These are phyloP conservation scores for Seiridium cupressi DNA, from an alignment of 2,329 filamentous ascomycete genomes.

Conservation along the genomic window DNA sequence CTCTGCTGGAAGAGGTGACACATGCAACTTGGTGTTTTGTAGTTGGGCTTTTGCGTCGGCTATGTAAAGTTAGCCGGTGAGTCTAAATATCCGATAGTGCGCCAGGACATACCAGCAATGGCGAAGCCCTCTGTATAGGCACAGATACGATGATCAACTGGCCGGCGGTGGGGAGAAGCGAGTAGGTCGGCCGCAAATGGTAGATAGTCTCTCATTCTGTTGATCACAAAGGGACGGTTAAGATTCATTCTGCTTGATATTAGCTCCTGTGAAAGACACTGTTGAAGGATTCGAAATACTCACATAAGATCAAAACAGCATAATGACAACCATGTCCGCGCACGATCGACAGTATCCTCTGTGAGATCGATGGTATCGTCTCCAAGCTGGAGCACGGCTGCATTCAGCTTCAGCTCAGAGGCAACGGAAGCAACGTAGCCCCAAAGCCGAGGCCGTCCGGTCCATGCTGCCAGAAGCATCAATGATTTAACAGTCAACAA, in stretches of 20 bases:
- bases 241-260: neutral
- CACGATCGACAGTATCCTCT: neutral
- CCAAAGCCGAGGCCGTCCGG: neutral
- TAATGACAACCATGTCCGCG: neutral
- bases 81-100: neutral
- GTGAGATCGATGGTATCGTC: neutral
- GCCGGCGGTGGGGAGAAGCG: neutral
- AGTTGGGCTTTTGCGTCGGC: conserved; percentile 1
- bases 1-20: neutral
- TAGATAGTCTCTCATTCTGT: conserved; percentile 3
- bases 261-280: neutral
- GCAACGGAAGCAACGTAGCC: conserved; percentile 1
- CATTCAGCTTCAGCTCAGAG: neutral
- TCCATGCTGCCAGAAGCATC: conserved; percentile 1
- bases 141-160: neutral
- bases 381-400: neutral
- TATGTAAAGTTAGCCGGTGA: neutral
- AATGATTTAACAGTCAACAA: neutral
- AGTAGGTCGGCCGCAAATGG: neutral
- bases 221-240: conserved; percentile 2
- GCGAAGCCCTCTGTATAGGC: neutral
- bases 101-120: neutral
- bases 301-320: neutral
- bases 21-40: neutral
- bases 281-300: neutral